These are phyloP conservation scores for Hymenoscyphus occultus DNA, from an alignment of 2,329 filamentous ascomycete species.

Conservation along the genomic window DNA sequence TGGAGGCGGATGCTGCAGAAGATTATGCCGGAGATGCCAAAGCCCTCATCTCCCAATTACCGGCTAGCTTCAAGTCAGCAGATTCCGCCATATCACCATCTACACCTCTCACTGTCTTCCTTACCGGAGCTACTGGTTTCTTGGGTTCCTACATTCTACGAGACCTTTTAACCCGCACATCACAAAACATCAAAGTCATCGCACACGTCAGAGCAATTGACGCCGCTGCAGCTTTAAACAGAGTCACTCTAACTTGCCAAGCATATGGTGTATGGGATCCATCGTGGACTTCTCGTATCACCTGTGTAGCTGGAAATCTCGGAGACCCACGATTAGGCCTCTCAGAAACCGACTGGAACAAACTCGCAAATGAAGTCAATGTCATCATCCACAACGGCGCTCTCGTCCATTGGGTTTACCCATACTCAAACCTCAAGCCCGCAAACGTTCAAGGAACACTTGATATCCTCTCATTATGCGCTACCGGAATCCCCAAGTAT, in stretches of 20 bases:
- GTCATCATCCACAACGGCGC: conserved; percentile 81
- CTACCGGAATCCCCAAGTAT: conserved; percentile 72
- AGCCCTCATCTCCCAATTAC: conserved; percentile 38
- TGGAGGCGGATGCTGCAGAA: conserved; percentile 43
- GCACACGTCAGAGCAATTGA: conserved; percentile 72
- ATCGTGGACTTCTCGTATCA: conserved; percentile 63
- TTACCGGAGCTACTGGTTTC: conserved; percentile 91
- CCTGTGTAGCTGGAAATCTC: conserved; percentile 70
- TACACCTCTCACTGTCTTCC: conserved; percentile 59
- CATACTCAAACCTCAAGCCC: conserved; percentile 67
- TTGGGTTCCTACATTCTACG: conserved; percentile 76
- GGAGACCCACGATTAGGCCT: conserved; percentile 71
- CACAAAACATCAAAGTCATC: conserved; percentile 60
- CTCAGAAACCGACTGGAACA: conserved; percentile 61
- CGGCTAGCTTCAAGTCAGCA: conserved; percentile 39
- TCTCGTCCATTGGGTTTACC: conserved; percentile 75
- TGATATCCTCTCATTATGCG: conserved; percentile 72
- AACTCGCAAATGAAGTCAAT: conserved; percentile 64
- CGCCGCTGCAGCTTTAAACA: conserved; percentile 55
- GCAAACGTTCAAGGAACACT: conserved; percentile 82
- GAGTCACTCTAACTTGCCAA: conserved; percentile 64
- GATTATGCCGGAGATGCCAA: conserved; percentile 47
- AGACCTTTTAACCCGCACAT: conserved; percentile 65
- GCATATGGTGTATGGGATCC: conserved; percentile 79
- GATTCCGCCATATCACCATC: conserved; percentile 32